These are phyloP conservation scores for Cladosporium sp. DNA, from an alignment of 2,329 filamentous ascomycete species.

Conservation along the genomic window DNA sequence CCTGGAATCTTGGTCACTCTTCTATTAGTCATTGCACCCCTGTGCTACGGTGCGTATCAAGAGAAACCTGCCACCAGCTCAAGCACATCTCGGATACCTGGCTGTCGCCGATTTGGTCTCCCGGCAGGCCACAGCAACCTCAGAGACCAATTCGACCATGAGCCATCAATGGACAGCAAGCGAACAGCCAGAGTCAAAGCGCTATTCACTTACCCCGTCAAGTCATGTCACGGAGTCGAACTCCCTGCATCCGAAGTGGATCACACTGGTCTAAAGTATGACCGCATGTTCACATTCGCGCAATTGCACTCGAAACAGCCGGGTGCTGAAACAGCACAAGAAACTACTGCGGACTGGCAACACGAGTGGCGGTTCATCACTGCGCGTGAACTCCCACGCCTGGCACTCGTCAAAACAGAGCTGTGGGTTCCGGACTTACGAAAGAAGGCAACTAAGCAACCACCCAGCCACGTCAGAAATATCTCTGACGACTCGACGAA, in stretches of 20 bases:
- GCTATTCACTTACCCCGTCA: constrained; percentile 76
- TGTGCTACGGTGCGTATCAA: constrained; percentile 9
- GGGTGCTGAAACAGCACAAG: constrained; percentile 37
- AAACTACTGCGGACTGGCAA: constrained; percentile 36
- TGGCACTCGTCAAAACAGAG: constrained; percentile 65
- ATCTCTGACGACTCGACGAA: neutral
- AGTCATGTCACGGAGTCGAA: constrained; percentile 76
- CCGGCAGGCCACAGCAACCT: constrained; percentile 20
- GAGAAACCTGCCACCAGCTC: constrained; percentile 7
- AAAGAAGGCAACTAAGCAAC: neutral
- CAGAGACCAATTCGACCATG: constrained; percentile 19
- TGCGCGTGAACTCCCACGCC: constrained; percentile 61
- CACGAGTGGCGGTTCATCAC: constrained; percentile 68
- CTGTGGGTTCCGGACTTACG: constrained; percentile 63
- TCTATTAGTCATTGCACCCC: constrained; percentile 17
- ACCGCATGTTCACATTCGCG: constrained; percentile 79
- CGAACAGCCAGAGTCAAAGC: constrained; percentile 56
- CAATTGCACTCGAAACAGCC: constrained; percentile 46
- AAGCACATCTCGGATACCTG: constrained; percentile 19
- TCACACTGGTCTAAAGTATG: constrained; percentile 67
- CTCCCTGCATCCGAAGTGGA: constrained; percentile 61
- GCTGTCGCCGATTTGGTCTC: constrained; percentile 25
- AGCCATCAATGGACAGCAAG: constrained; percentile 18
- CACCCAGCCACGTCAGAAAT: neutral
- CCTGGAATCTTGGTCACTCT: constrained; percentile 17